A percentile compares a stretch with the other conserved stretches of the same genome.
Evolutionary conservation across 768 basidiomycete species (phyloP).

Genomic region (Agrocybe praecox): DNA sequence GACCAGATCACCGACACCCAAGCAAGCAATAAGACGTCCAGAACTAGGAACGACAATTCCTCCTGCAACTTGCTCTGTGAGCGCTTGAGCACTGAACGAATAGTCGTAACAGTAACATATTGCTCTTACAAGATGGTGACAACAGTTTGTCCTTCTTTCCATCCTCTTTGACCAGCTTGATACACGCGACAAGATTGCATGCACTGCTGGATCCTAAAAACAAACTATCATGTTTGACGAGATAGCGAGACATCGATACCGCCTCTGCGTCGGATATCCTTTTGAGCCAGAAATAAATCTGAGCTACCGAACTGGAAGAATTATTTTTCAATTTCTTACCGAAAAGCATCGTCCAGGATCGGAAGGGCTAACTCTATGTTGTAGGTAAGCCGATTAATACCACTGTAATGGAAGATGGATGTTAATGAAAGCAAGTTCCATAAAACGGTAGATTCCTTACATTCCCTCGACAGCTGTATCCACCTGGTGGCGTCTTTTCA

Average conservation of each 20-base stretch:
- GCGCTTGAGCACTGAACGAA: conserved; percentile 44
- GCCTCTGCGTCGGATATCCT: conserved; percentile 94
- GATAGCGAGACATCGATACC: conserved; percentile 92
- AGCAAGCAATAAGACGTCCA: conserved; percentile 77
- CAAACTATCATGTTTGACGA: conserved; percentile 88
- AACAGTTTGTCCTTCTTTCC: conserved; percentile 68
- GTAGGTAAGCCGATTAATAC: conserved; percentile 90
- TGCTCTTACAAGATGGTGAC: conserved; percentile 88
- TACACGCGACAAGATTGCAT: conserved; percentile 92
- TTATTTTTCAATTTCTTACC: conserved; percentile 42
- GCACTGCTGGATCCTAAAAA: conserved; percentile 97
- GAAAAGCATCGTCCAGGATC: conserved; percentile 87
- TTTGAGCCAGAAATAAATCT: conserved; percentile 6
- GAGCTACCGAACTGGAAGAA: too few species aligned
- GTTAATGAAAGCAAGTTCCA: neutral
- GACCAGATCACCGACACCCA: conserved; percentile 87
- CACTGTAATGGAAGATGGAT: conserved; percentile 44
- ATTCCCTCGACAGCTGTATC: conserved; percentile 97
- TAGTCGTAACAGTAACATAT: conserved; percentile 1
- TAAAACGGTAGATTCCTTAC: conserved; percentile 34
- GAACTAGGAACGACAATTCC: conserved; percentile 89
- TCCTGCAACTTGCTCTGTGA: conserved; percentile 88
- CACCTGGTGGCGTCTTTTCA: conserved; percentile 89
- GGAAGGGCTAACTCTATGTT: conserved; percentile 88
- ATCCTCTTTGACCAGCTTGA: conserved; percentile 76